phyloP scores from a whole-genome alignment of 2,329 filamentous ascomycete genomes.

The Phialemoniopsis sp. region DNA sequence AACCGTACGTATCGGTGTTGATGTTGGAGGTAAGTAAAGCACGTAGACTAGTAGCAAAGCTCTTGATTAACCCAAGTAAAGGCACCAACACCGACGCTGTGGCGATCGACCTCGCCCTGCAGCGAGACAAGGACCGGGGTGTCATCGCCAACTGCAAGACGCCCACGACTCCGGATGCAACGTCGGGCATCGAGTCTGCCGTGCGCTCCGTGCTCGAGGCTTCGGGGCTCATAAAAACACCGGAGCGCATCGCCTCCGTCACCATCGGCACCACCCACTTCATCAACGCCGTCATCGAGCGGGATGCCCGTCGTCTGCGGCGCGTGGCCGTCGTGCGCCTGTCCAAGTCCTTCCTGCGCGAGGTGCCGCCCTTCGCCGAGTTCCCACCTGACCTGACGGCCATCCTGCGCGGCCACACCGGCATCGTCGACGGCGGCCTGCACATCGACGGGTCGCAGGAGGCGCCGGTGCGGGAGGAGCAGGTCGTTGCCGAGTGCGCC shows the following conservation, averaged over 20 bases:
- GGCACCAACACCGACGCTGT: constrained; percentile 18
- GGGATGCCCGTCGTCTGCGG: constrained; percentile 14
- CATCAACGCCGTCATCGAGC: constrained; percentile 15
- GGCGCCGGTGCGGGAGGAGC: constrained; percentile 32
- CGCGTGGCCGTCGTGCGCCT: constrained; percentile 25
- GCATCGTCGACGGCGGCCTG: constrained; percentile 40
- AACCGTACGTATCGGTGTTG: constrained; percentile 35
- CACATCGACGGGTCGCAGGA: constrained; percentile 26
- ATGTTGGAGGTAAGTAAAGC: constrained; percentile 31
- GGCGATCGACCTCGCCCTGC: constrained; percentile 17
- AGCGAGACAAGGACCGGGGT: constrained; percentile 21
- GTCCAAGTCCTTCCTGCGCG: constrained; percentile 18
- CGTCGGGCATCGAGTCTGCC: constrained; percentile 11
- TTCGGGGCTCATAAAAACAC: not conserved
- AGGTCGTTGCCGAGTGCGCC: constrained; percentile 16
- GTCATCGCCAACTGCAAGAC: constrained; percentile 12
- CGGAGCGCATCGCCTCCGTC: constrained; percentile 7
- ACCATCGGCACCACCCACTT: constrained; percentile 16
- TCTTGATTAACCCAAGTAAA: constrained; percentile 10
- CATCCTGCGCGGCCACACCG: constrained; percentile 40
- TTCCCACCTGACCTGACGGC: constrained; percentile 32
- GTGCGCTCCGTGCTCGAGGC: constrained; percentile 8
- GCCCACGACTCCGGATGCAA: constrained; percentile 12
- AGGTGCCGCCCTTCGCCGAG: constrained; percentile 36
- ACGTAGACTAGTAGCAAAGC: constrained; percentile 26